Base-by-base conservation (phyloP, 257 asterid species). In the Forsythia suspensa region DNA sequence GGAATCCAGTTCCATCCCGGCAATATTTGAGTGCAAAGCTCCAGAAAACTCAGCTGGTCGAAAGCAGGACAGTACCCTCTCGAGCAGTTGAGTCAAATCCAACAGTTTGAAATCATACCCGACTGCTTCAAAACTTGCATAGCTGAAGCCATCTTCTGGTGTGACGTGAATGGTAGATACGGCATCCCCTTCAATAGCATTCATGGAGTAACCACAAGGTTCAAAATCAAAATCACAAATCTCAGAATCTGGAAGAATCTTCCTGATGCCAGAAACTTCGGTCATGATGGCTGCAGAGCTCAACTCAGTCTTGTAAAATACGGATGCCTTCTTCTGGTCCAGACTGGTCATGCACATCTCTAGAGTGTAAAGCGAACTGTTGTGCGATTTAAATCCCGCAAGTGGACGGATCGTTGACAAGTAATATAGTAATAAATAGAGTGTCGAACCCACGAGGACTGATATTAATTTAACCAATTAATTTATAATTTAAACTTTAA, bases 171-270 rank as follows among this genome's bases (percentile, higher is more conserved):
- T 93, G 0, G 92, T 92, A 2, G 97, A 92, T 12, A 93, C 70
- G 6, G 96, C 93, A 0, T 76, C 79, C 2, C 91, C 91, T 75
- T 93, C 96, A 0, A 90, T 82, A 0, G 96, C 87, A 39, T 93
- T 93, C 97, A 93, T 93, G 8, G 97, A 93, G 86, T 93, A 93
- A 4, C 98, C 98, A 52, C 98, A 92, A 0, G 97, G 98, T 2
- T 93, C 96, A 2, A 93, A 93, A 5, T 93, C 97, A 4, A 91
- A 93, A 67, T 93, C 95, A 5, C 95, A 91, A 29, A 92, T 93
- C 18, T 85, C 82, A 0, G 96, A 89, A 16, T 86, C 82, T 0
- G 94, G 97, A 20, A 93, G 94, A 75, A 91, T 93, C 21, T 87
- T 82, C 78, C 90, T 73, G 39, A 93, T 93, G 78, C 96, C 96